A percentile compares a stretch with the other conserved stretches of the same genome.
Conservation (phyloP, 2,329 filamentous ascomycete species). For the Colletotrichum incanum region DNA sequence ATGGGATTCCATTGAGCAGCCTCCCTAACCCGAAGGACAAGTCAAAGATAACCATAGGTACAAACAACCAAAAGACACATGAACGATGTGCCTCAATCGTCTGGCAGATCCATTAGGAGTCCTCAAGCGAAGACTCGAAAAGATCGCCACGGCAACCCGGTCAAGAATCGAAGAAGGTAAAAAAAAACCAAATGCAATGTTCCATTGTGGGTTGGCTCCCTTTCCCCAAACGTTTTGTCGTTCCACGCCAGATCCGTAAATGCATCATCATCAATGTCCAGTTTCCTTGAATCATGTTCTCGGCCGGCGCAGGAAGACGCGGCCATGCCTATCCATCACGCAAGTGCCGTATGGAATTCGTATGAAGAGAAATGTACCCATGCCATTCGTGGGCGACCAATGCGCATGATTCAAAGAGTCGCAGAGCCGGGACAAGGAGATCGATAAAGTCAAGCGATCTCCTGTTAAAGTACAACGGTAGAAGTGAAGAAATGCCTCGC, state of each 20-base stretch:
- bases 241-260: constrained; percentile 43
- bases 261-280: constrained; percentile 43
- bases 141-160: not conserved
- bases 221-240: constrained; percentile 31
- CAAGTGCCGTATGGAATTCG: constrained; percentile 36
- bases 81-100: constrained; percentile 12
- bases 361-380: constrained; percentile 37
- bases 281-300: constrained; percentile 41
- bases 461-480: constrained; percentile 55
- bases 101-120: not conserved
- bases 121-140: constrained; percentile 9
- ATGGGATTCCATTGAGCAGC: constrained; percentile 31
- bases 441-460: constrained; percentile 50
- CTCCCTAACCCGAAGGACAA: constrained; percentile 40
- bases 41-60: constrained; percentile 36
- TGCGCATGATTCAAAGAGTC: constrained; percentile 43
- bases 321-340: constrained; percentile 34
- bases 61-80: constrained; percentile 36
- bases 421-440: constrained; percentile 45
- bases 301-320: constrained; percentile 15
- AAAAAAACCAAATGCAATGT: constrained; percentile 25
- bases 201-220: constrained; percentile 35
- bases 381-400: constrained; percentile 43
- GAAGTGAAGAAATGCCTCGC: constrained; percentile 49
- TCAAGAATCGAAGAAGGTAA: constrained; percentile 30